These are phyloP conservation scores for Myxozyma vanderwaltii DNA, from an alignment of 805 yeast genomes.

Conservation along the genomic window DNA sequence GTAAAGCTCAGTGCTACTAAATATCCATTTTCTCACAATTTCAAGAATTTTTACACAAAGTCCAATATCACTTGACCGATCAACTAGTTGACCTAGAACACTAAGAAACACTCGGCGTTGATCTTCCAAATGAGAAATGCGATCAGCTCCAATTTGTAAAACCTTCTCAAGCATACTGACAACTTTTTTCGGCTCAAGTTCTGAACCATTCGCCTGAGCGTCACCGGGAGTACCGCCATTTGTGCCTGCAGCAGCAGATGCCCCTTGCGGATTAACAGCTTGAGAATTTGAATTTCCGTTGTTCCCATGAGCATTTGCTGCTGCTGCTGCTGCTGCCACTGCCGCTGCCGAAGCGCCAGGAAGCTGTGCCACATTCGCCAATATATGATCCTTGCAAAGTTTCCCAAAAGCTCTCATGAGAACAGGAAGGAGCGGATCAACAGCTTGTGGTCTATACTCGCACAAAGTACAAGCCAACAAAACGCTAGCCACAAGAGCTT, in stretches of 20 bases:
- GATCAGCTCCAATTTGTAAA: conserved; percentile 71
- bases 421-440: conserved; percentile 74
- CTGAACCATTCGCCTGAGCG: conserved; percentile 42
- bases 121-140: conserved; percentile 87
- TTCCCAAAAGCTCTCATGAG: conserved; percentile 87
- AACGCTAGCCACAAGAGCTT: conserved; percentile 79
- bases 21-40: conserved; percentile 87
- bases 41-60: conserved; percentile 72
- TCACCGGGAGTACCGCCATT: conserved; percentile 10
- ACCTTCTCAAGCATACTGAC: conserved; percentile 75
- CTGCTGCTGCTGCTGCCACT: conserved; percentile 15
- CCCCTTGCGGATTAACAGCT: conserved; percentile 13
- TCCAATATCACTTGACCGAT: conserved; percentile 77
- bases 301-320: conserved; percentile 11
- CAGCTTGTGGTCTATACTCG: conserved; percentile 66
- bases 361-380: conserved; percentile 55
- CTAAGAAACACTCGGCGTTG: conserved; percentile 88
- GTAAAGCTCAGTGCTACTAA: conserved; percentile 76
- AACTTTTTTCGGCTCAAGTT: conserved; percentile 77
- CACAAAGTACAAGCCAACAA: conserved; percentile 72
- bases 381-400: conserved; percentile 81
- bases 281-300: conserved; percentile 7
- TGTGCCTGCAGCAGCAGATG: conserved; percentile 7
- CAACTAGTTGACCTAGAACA: conserved; percentile 84
- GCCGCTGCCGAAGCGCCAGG: conserved; percentile 36